Conservation (phyloP, 192 early-diverging fungal species). For the Backusella tuberculispora region DNA sequence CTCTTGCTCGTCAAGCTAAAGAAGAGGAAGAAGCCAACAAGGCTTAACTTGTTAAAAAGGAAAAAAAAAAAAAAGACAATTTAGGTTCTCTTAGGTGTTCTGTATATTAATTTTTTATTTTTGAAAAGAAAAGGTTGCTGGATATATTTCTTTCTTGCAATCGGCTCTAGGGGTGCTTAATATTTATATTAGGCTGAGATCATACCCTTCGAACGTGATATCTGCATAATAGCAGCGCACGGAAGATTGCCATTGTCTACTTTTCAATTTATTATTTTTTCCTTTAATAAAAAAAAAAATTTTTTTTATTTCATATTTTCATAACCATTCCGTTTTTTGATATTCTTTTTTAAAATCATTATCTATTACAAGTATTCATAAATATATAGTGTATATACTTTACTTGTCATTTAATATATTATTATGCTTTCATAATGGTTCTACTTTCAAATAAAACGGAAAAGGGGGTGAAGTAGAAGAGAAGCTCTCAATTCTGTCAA, state of each 20-base stretch:
- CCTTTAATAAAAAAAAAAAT: not conserved
- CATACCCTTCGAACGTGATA: constrained; percentile 37
- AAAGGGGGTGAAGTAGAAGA: too few species aligned
- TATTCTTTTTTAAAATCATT: too few species aligned
- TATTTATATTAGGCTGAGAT: constrained; percentile 42
- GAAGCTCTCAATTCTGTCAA: too few species aligned
- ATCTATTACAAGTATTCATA: too few species aligned
- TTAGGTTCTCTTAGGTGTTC: constrained; percentile 21
- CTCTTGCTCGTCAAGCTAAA: constrained; percentile 43
- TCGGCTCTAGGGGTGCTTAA: constrained; percentile 54
- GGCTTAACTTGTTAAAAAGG: not conserved
- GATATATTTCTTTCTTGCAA: not conserved
- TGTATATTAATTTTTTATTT: constrained; percentile 19
- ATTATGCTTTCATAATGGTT: too few species aligned
- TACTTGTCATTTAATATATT: too few species aligned
- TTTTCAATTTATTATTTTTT: constrained; percentile 15
- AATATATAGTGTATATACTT: too few species aligned
- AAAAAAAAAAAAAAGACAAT: not conserved
- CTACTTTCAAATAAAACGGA: too few species aligned
- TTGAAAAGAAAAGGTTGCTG: not conserved
- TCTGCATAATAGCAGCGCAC: constrained; percentile 37
- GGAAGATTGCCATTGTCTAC: constrained; percentile 22
- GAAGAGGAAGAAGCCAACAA: constrained; percentile 22
- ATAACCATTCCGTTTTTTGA: too few species aligned
- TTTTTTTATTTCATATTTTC: not conserved